Percentiles rank a stretch among this genome's conserved stretches.
Evolutionary conservation across 2,329 filamentous ascomycete genomes (phyloP).

Genomic region (Cladosporium sp.): DNA sequence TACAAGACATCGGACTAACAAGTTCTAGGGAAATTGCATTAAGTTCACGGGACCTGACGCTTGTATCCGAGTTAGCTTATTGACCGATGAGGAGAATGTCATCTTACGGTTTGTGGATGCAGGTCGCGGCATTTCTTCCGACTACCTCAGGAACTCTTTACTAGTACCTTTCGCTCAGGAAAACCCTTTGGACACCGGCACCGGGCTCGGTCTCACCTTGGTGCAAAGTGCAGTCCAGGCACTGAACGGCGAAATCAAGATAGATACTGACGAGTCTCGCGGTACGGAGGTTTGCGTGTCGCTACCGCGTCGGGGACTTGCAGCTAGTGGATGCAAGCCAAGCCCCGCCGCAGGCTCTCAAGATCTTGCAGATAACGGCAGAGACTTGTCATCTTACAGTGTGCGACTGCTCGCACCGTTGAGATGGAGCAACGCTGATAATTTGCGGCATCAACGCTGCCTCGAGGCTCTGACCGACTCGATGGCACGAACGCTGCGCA

Average conservation of each 20-base stretch:
- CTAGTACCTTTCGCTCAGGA: slow-evolving; percentile 62
- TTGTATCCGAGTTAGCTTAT: slow-evolving; percentile 31
- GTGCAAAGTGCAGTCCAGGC: slow-evolving; percentile 54
- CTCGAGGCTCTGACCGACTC: slow-evolving; percentile 5
- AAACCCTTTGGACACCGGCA: slow-evolving; percentile 52
- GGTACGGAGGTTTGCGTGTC: slow-evolving; percentile 15
- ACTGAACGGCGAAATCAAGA: slow-evolving; percentile 50
- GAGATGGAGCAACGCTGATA: not conserved
- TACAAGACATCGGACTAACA: not conserved
- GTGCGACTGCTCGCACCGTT: slow-evolving; percentile 7
- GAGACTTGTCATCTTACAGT: slow-evolving; percentile 18
- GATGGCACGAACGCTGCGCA: slow-evolving; percentile 6
- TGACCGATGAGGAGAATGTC: slow-evolving; percentile 19
- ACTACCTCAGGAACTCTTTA: slow-evolving; percentile 54
- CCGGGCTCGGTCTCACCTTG: slow-evolving; percentile 59
- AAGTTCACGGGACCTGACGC: slow-evolving; percentile 38
- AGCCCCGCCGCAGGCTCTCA: not conserved
- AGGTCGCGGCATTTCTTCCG: slow-evolving; percentile 57
- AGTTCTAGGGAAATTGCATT: slow-evolving; percentile 34
- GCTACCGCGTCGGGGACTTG: slow-evolving; percentile 1
- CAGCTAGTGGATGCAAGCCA: not conserved
- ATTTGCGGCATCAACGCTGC: slow-evolving; percentile 7
- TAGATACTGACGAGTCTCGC: slow-evolving; percentile 16
- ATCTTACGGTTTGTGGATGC: slow-evolving; percentile 51
- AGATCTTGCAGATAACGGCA: not conserved